These are phyloP conservation scores for Heracleum sosnowskyi DNA, from an alignment of 129 eudicot species.

Conservation along the genomic window DNA sequence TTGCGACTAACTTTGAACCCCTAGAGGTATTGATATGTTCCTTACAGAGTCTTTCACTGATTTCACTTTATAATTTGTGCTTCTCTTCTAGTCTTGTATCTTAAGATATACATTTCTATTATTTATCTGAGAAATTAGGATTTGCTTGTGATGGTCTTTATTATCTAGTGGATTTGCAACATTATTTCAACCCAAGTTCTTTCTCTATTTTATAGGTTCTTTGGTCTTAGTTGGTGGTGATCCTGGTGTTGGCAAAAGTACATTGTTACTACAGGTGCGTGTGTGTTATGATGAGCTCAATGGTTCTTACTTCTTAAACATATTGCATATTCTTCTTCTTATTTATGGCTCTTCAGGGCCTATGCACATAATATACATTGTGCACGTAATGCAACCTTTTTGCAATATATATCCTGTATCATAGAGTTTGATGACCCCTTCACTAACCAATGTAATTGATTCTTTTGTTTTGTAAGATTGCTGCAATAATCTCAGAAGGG, in stretches of 20 bases:
- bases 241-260: slow-evolving; percentile 99
- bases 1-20: neutral
- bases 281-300: neutral
- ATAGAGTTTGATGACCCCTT: neutral
- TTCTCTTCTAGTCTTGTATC: neutral
- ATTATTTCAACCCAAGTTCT: neutral
- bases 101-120: neutral
- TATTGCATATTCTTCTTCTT: neutral
- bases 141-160: neutral
- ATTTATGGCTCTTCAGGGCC: neutral
- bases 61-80: neutral
- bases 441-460: slow-evolving; percentile 2
- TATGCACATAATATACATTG: neutral
- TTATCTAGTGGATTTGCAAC: neutral
- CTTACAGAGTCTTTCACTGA: neutral
- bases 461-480: slow-evolving; percentile 42
- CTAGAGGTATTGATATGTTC: neutral
- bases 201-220: slow-evolving; percentile 50
- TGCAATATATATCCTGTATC: neutral
- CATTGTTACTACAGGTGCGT: slow-evolving; percentile 74
- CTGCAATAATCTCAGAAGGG: slow-evolving; percentile 86
- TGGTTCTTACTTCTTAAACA: neutral
- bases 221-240: slow-evolving; percentile 90
- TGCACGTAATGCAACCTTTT: neutral
- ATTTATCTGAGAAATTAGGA: neutral